These are phyloP conservation scores for Mallotus repandus DNA, from an alignment of 441 rosid genomes.

Conservation along the genomic window DNA sequence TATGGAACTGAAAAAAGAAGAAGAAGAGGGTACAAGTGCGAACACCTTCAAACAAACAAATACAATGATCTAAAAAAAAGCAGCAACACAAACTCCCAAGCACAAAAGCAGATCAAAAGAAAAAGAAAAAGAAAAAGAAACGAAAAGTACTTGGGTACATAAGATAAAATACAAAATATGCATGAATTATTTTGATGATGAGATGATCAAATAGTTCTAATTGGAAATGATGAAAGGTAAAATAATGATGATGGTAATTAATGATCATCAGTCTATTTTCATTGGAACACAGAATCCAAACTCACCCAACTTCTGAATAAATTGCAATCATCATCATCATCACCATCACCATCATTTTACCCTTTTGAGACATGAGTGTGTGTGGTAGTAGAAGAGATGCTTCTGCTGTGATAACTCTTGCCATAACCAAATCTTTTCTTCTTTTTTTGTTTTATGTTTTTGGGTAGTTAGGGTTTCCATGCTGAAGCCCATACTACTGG, in stretches of 20 bases:
- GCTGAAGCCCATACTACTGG: constrained; percentile 71
- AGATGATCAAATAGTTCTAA: not conserved
- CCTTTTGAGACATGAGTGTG: not conserved
- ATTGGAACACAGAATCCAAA: not conserved
- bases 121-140: not conserved
- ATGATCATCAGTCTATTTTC: constrained; percentile 18
- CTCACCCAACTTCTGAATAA: constrained; percentile 10
- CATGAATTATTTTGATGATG: constrained; percentile 14
- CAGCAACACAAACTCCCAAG: constrained; percentile 53
- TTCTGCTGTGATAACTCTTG: not conserved
- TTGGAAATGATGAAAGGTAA: not conserved
- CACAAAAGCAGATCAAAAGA: constrained; percentile 28
- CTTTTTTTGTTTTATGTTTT: not conserved
- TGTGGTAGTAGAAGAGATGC: not conserved
- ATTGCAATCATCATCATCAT: constrained; percentile 13
- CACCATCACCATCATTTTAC: not conserved
- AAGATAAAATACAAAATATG: constrained; percentile 25
- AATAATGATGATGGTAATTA: not conserved
- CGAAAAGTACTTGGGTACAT: constrained; percentile 21
- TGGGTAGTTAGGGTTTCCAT: constrained; percentile 62
- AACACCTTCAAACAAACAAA: constrained; percentile 64
- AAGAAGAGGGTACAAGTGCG: constrained; percentile 30
- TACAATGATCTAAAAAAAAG: constrained; percentile 33
- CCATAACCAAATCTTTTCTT: not conserved
- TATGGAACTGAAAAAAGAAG: constrained; percentile 20